These are phyloP conservation scores for Solanum pinnatisectum DNA, from an alignment of 257 asterid species.

Conservation along the genomic window DNA sequence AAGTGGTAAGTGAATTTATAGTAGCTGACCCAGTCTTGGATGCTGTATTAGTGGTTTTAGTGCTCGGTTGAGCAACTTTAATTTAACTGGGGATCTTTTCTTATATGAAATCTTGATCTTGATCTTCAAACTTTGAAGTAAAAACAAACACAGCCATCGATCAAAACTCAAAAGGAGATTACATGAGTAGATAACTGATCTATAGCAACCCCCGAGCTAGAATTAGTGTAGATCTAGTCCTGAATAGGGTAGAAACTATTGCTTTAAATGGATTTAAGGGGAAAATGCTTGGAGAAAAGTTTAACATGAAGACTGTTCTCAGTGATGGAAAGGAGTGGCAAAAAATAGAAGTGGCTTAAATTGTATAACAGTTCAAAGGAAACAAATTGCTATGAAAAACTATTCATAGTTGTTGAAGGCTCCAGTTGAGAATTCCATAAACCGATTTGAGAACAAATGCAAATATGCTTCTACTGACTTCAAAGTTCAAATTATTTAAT, in stretches of 20 bases:
- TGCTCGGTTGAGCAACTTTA: neutral
- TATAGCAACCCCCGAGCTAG: neutral
- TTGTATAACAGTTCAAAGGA: neutral
- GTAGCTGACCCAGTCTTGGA: neutral
- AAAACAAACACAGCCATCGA: neutral
- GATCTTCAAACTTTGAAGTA: neutral
- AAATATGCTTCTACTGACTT: neutral
- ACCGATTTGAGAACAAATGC: neutral
- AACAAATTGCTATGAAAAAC: neutral
- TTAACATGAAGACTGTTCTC: neutral
- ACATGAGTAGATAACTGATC: neutral
- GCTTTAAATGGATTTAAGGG: neutral
- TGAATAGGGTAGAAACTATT: neutral
- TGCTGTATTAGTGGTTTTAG: neutral
- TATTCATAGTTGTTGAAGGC: neutral
- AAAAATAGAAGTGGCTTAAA: neutral
- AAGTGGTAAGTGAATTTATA: neutral
- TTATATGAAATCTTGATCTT: neutral
- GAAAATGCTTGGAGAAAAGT: neutral
- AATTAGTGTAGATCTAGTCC: neutral
- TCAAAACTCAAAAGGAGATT: neutral
- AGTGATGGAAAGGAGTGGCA: neutral
- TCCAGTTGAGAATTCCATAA: neutral
- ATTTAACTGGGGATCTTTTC: neutral
- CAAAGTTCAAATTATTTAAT: neutral